Evolutionary conservation across 2,329 filamentous ascomycete species (phyloP), one percentile per base, ranked within the genome.

Genomic region (Fusarium sp.): DNA sequence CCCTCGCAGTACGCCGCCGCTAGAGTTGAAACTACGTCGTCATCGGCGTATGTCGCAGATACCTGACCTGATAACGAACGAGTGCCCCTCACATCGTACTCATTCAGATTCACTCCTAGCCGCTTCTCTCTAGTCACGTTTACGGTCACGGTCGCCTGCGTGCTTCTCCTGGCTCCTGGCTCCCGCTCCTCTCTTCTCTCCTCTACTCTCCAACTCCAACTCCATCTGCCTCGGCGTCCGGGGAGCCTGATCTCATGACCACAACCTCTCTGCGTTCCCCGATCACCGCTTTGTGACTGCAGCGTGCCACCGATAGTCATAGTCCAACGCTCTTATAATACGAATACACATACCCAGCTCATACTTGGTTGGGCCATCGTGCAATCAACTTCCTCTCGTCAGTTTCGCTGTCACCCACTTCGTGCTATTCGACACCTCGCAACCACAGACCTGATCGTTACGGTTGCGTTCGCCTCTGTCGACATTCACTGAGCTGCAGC

Each of bases 231-330:
- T 70, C 61, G 62, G 61, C 56, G 55, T 56, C 68, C 52, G 53
- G 50, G 62, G 52, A 44, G 45, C 44, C 48, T 67, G 68, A 57
- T 65, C 68, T 66, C 71, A 74, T 72, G 72, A 72, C 64, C 61
- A 58, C 56, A 63, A 66, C 48, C 62, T 50, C 47, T 66, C 70
- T 72, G 65, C 65, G 62, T 70, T 59, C 65, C 56, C 67, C 65
- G 65, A 74, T 68, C 62, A 71, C 62, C 57, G 53, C 61, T 72
- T 37, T 65, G 62, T 74, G 70, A 72, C 62, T 72, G 40, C 72
- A 74, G 71, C 72, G 70, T 73, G 60, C 61, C 62, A 67, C 63
- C 70, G 69, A 74, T 74, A 74, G 68, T 73, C 58, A 62, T 74
- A 74, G 70, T 74, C 66, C 68, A 74, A 44, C 71, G 67, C 60